Conservation (phyloP, 2,329 filamentous ascomycete species). For the Sporothrix sp. region DNA sequence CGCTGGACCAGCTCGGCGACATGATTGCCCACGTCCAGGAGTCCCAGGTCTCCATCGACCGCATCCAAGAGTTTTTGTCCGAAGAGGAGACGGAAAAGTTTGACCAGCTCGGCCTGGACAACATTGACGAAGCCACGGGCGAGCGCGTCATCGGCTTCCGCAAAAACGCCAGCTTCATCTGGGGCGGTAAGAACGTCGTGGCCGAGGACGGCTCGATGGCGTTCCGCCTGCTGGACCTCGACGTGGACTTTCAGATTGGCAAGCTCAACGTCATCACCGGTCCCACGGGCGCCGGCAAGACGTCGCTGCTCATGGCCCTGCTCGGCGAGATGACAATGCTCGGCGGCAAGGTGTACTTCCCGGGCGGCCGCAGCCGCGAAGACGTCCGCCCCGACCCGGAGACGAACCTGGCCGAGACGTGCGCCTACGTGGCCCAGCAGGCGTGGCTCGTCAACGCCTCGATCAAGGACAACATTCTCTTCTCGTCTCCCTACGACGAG, state of each 20-base stretch:
- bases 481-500: slow-evolving; percentile 71
- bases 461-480: slow-evolving; percentile 92
- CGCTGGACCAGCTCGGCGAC: slow-evolving; percentile 89
- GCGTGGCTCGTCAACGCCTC: slow-evolving; percentile 95
- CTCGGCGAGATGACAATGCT: slow-evolving; percentile 91
- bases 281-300: slow-evolving; percentile 90
- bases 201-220: slow-evolving; percentile 58
- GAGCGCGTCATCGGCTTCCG: slow-evolving; percentile 74
- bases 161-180: slow-evolving; percentile 68
- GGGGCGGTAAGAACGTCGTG: slow-evolving; percentile 62
- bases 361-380: slow-evolving; percentile 75
- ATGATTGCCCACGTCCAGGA: slow-evolving; percentile 99
- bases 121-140: slow-evolving; percentile 57
- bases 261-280: slow-evolving; percentile 89
- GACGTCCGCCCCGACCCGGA: slow-evolving; percentile 72
- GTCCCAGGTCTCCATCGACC: slow-evolving; percentile 91
- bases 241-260: slow-evolving; percentile 74
- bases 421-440: slow-evolving; percentile 94
- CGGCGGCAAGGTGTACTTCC: slow-evolving; percentile 71
- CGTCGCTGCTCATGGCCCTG: slow-evolving; percentile 88
- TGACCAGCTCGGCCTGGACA: slow-evolving; percentile 63
- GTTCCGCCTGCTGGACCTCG: slow-evolving; percentile 73
- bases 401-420: slow-evolving; percentile 79
- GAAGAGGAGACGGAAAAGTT: slow-evolving; percentile 98
- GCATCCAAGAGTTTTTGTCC: slow-evolving; percentile 85